Evolutionary conservation across 805 yeast genomes (phyloP), one percentile per base, ranked within the genome.

Genomic region (Candida ortonii): DNA sequence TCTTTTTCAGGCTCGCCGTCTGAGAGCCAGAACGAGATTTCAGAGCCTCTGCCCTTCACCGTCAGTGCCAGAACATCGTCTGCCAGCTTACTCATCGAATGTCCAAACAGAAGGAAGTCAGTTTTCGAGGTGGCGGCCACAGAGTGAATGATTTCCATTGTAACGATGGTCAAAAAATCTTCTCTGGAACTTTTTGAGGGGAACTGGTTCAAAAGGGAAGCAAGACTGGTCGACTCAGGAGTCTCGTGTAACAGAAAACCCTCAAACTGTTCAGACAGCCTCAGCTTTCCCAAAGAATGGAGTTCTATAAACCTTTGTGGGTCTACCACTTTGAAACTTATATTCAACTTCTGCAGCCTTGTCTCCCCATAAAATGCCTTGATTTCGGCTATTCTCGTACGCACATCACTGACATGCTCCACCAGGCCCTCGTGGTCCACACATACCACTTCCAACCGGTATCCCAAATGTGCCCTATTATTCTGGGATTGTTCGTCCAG

Each of bases 11-110:
- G 56, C 0, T 53, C 59, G 4, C 63, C 71, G 44, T 75, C 78
- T 6, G 79, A 63, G 16, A 82, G 53, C 8, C 67, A 57, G 4
- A 62, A 53, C 16, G 84, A 71, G 6, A 89, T 71, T 21, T 69
- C 70, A 2, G 82, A 68, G 0, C 96, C 97, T 42, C 96, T 71
- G 9, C 97, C 97, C 49, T 80, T 84, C 5, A 87, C 88, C 0
- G 95, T 81, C 35, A 84, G 59, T 0, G 94, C 70, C 21, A 90
- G 65, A n/a, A 84, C 77, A 41, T 79, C 78, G 49, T 82, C 86
- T 1, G 97, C 95, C 16, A 89, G 55, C 25, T 79, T 70, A 1
- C 95, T 84, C 94, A 86, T 84, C 17, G 84, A 78, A 51, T 80
- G 84, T 1, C 90, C 86, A 64, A 77, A 76, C 7, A 87, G 31